Evolutionary conservation across 164 flowering plant genomes (phyloP).

Genomic region (Liquidambar formosana): DNA sequence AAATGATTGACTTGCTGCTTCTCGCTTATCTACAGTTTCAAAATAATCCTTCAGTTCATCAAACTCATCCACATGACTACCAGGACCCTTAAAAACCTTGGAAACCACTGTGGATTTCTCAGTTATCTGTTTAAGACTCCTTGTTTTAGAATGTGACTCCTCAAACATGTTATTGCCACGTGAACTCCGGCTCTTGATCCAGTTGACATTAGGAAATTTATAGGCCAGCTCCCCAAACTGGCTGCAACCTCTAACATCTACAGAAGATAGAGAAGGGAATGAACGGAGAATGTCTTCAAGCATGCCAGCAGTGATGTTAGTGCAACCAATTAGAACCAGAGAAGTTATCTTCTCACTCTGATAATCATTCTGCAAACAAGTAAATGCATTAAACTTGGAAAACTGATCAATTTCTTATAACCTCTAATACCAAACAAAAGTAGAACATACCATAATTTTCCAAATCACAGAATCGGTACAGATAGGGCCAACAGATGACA

Average conservation of each 20-base stretch:
- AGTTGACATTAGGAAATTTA: slow-evolving; percentile 58
- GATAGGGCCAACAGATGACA: slow-evolving; percentile 59
- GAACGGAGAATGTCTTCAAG: slow-evolving; percentile 72
- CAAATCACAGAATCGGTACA: slow-evolving; percentile 64
- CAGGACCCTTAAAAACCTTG: slow-evolving; percentile 31
- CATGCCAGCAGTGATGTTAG: slow-evolving; percentile 50
- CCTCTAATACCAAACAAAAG: not conserved
- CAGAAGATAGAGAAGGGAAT: slow-evolving; percentile 53
- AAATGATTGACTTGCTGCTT: slow-evolving; percentile 58
- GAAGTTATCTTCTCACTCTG: slow-evolving; percentile 62
- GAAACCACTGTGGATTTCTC: slow-evolving; percentile 42
- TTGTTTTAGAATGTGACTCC: slow-evolving; percentile 46
- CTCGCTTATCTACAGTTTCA: slow-evolving; percentile 61
- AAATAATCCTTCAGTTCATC: slow-evolving; percentile 54
- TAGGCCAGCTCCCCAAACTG: slow-evolving; percentile 63
- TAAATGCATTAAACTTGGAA: slow-evolving; percentile 10
- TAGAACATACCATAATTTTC: slow-evolving; percentile 62
- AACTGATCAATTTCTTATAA: not conserved
- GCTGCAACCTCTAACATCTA: slow-evolving; percentile 84
- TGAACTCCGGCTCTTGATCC: slow-evolving; percentile 51
- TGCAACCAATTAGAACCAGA: slow-evolving; percentile 70
- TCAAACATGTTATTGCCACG: slow-evolving; percentile 24
- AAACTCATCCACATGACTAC: slow-evolving; percentile 55
- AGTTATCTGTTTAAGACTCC: slow-evolving; percentile 61
- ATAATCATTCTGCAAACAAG: slow-evolving; percentile 73